These are phyloP conservation scores for Penicillium fuscoglaucum DNA, from an alignment of 2,329 filamentous ascomycete species.

Conservation along the genomic window DNA sequence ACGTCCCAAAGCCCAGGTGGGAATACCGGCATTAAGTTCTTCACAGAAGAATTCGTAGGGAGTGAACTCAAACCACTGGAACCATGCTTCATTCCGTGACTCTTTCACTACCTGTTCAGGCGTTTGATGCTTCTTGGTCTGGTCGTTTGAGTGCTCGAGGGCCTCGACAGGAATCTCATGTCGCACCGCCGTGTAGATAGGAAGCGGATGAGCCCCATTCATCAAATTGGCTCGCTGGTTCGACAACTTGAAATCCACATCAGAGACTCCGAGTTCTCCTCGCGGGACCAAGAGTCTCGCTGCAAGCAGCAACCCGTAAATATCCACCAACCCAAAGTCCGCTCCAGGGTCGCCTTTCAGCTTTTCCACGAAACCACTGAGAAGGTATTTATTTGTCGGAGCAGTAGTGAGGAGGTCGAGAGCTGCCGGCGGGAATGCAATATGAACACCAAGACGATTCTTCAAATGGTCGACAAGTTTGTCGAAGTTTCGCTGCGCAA, in stretches of 20 bases:
- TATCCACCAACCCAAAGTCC: conserved; percentile 85
- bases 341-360: conserved; percentile 77
- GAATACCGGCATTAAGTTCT: conserved; percentile 86
- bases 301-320: conserved; percentile 84
- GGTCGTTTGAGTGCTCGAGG: conserved; percentile 42
- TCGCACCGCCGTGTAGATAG: conserved; percentile 92
- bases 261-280: conserved; percentile 74
- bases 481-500: conserved; percentile 67
- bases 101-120: conserved; percentile 46
- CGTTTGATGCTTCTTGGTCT: conserved; percentile 27
- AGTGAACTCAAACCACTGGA: conserved; percentile 96
- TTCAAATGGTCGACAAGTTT: conserved; percentile 83
- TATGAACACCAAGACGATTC: conserved; percentile 78
- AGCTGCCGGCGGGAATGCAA: conserved; percentile 86
- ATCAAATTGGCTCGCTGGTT: conserved; percentile 77
- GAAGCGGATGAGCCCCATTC: conserved; percentile 78
- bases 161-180: conserved; percentile 77
- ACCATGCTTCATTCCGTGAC: conserved; percentile 72
- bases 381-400: conserved; percentile 87
- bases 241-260: conserved; percentile 84
- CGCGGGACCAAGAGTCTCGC: conserved; percentile 82
- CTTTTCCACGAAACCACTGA: conserved; percentile 89
- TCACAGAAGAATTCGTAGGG: conserved; percentile 96
- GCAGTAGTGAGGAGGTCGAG: conserved; percentile 79
- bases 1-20: conserved; percentile 88